Percentiles rank a stretch among this genome's conserved stretches.
These are phyloP conservation scores for Rhizophora mangle DNA, from an alignment of 345 rosid genomes.

Conservation along the genomic window DNA sequence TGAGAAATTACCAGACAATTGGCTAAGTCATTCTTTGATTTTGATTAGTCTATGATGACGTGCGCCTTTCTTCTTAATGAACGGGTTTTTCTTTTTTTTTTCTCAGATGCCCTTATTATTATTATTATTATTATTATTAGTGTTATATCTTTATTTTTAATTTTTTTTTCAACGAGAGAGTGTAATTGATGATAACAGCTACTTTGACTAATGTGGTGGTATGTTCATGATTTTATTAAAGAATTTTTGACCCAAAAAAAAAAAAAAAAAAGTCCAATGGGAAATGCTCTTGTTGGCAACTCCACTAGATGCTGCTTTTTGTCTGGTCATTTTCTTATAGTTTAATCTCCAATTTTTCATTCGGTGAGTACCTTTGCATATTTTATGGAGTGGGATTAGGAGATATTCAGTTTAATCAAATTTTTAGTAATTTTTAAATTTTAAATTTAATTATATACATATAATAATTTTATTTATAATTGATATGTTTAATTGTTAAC, in stretches of 20 bases:
- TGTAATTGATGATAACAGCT: neutral
- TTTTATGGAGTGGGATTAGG: neutral
- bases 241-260: neutral
- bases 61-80: too few species aligned
- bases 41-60: neutral
- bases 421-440: too few species aligned
- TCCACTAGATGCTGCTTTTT: neutral
- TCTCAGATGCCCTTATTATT: neutral
- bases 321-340: neutral
- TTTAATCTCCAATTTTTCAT: neutral
- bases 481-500: too few species aligned
- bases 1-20: neutral
- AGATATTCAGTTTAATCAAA: neutral
- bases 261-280: neutral
- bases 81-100: too few species aligned
- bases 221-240: neutral
- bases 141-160: too few species aligned
- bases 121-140: too few species aligned
- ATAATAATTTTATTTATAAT: too few species aligned
- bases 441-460: too few species aligned
- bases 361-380: too few species aligned
- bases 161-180: neutral
- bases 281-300: neutral
- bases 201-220: conserved; percentile 12
- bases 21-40: neutral